Percentiles rank a stretch among this genome's conserved stretches.
Conservation (phyloP, 345 rosid genomes). For the Dimocarpus longan region DNA sequence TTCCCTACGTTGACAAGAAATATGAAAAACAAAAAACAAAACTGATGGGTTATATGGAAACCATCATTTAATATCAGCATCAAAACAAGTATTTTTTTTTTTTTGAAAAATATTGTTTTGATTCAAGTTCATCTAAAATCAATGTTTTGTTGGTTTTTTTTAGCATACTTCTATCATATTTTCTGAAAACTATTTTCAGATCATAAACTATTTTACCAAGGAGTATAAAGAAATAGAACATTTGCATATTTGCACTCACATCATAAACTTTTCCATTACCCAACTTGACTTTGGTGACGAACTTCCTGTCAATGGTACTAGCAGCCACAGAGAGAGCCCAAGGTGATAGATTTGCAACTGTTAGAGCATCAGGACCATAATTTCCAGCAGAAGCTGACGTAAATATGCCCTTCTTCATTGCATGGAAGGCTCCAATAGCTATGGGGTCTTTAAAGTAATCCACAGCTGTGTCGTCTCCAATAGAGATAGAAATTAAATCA, state of each 20-base stretch:
- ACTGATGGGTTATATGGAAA: too few relatives aligned
- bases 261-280: constrained; percentile 34
- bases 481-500: constrained; percentile 26
- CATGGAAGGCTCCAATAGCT: constrained; percentile 41
- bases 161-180: too few relatives aligned
- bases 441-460: constrained; percentile 26
- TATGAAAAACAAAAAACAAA: too few relatives aligned
- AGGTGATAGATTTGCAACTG: constrained; percentile 29
- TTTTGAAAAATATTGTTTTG: too few relatives aligned
- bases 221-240: too few relatives aligned
- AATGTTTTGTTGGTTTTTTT: too few relatives aligned
- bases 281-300: constrained; percentile 26
- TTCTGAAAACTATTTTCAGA: too few relatives aligned
- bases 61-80: too few relatives aligned
- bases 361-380: constrained; percentile 19
- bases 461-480: background rate
- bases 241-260: constrained; percentile 16
- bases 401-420: constrained; percentile 35
- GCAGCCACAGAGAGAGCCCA: constrained; percentile 39
- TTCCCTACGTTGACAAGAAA: constrained; percentile 14
- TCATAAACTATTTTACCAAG: too few relatives aligned
- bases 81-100: too few relatives aligned
- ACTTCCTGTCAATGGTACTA: constrained; percentile 37
- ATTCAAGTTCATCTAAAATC: too few relatives aligned
- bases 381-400: constrained; percentile 35